Percentiles rank a stretch among this genome's conserved stretches.
These are phyloP conservation scores for Clarkia xantiana DNA, from an alignment of 345 rosid genomes.

Conservation along the genomic window DNA sequence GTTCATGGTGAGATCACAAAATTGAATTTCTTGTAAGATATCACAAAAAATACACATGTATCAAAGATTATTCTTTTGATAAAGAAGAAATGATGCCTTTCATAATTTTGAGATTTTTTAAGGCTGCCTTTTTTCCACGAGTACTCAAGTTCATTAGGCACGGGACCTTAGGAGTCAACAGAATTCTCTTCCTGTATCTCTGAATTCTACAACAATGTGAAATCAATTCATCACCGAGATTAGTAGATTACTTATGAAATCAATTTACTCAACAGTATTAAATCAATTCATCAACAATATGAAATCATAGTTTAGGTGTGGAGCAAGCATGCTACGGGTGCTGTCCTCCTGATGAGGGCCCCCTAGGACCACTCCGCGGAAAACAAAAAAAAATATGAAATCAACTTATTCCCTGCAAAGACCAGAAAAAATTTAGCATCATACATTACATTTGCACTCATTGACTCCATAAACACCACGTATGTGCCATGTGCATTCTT, in stretches of 20 bases:
- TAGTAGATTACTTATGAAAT: slow-evolving; percentile 37
- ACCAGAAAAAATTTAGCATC: too few species aligned
- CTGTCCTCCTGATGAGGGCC: too few species aligned
- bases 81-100: not conserved
- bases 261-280: slow-evolving; percentile 79
- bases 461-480: slow-evolving; percentile 85
- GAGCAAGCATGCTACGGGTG: slow-evolving; percentile 84
- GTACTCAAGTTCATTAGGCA: slow-evolving; percentile 89
- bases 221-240: not conserved
- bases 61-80: not conserved
- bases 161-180: slow-evolving; percentile 84
- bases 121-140: slow-evolving; percentile 71
- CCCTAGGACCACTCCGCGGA: too few species aligned
- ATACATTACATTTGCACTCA: slow-evolving; percentile 41
- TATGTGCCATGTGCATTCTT: slow-evolving; percentile 86
- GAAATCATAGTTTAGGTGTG: too few species aligned
- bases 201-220: not conserved
- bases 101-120: not conserved
- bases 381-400: too few species aligned
- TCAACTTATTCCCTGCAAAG: too few species aligned
- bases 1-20: too few species aligned
- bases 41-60: too few species aligned
- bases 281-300: too few species aligned
- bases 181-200: slow-evolving; percentile 66
- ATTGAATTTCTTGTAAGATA: too few species aligned